Evolutionary conservation across 768 basidiomycete species (phyloP).

Genomic region (Cyclocybe cylindracea): DNA sequence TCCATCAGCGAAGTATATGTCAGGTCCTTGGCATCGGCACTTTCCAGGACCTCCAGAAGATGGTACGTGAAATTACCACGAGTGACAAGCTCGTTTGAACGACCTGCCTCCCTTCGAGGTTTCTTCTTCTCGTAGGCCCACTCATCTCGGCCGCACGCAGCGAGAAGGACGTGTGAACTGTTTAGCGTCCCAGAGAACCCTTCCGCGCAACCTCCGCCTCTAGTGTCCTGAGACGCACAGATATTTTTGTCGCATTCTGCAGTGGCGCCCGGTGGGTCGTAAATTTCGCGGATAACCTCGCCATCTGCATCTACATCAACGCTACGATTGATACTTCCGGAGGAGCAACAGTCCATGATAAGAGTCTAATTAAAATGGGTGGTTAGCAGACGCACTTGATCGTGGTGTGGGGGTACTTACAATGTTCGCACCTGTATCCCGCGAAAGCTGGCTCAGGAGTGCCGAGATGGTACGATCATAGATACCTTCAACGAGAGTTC

Average conservation of each 20-base stretch:
- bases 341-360: constrained; percentile 18
- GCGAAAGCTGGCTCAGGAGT: constrained; percentile 8
- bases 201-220: not conserved
- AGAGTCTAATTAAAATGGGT: constrained; percentile 7
- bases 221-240: too few relatives aligned
- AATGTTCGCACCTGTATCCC: constrained; percentile 18
- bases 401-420: not conserved
- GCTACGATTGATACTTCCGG: constrained; percentile 10
- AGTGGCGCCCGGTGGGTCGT: not conserved
- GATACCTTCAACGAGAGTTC: constrained; percentile 6
- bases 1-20: too few relatives aligned
- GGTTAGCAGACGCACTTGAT: not conserved
- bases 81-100: too few relatives aligned
- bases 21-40: too few relatives aligned
- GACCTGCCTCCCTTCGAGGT: too few relatives aligned
- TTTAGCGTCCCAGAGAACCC: not conserved
- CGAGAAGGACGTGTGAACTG: constrained; percentile 14
- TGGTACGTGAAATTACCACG: too few relatives aligned
- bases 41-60: too few relatives aligned
- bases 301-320: not conserved
- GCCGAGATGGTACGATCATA: constrained; percentile 12
- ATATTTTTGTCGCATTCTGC: constrained; percentile 1
- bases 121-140: not conserved
- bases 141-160: constrained; percentile 10
- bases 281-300: not conserved